Conservation (phyloP, 495 filamentous ascomycete species). For the Penicillium nucicola region DNA sequence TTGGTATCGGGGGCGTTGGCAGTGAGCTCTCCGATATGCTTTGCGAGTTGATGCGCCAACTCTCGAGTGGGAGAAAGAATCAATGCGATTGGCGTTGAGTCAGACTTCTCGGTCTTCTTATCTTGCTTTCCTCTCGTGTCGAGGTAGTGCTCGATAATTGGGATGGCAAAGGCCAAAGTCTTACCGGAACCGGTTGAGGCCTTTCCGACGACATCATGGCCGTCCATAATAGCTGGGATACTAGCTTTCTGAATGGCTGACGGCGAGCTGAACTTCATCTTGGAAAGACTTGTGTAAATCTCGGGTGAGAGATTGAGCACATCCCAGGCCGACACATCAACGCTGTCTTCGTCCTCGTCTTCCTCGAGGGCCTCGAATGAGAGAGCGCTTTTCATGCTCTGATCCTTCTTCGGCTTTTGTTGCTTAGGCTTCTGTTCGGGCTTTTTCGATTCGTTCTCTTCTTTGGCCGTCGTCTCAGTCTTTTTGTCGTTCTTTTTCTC, state of each 20-base stretch:
- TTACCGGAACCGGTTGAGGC: conserved; percentile 97
- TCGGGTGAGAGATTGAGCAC: conserved; percentile 64
- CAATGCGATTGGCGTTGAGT: conserved; percentile 65
- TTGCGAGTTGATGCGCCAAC: conserved; percentile 82
- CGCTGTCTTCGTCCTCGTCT: conserved; percentile 42
- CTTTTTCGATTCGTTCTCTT: conserved; percentile 26
- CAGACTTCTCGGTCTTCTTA: conserved; percentile 21
- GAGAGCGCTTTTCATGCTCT: conserved; percentile 27
- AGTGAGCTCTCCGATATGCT: conserved; percentile 74
- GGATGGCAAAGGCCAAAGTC: conserved; percentile 85
- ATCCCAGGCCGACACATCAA: conserved; percentile 70
- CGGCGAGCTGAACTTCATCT: conserved; percentile 73
- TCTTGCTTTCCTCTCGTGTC: conserved; percentile 23
- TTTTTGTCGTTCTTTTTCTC: conserved; percentile 16
- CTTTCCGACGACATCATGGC: conserved; percentile 88
- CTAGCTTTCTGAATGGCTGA: conserved; percentile 73
- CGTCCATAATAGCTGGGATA: conserved; percentile 79
- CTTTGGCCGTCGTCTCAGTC: too few species aligned
- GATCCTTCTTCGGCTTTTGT: conserved; percentile 25
- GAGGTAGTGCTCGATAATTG: conserved; percentile 49
- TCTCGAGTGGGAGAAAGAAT: conserved; percentile 91
- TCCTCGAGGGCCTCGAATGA: conserved; percentile 42
- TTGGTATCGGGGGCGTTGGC: conserved; percentile 52
- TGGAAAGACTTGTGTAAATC: conserved; percentile 69
- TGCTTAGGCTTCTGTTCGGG: conserved; percentile 27